Evolutionary conservation across 2,329 filamentous ascomycete genomes (phyloP).

Genomic region (Apiospora sp.): DNA sequence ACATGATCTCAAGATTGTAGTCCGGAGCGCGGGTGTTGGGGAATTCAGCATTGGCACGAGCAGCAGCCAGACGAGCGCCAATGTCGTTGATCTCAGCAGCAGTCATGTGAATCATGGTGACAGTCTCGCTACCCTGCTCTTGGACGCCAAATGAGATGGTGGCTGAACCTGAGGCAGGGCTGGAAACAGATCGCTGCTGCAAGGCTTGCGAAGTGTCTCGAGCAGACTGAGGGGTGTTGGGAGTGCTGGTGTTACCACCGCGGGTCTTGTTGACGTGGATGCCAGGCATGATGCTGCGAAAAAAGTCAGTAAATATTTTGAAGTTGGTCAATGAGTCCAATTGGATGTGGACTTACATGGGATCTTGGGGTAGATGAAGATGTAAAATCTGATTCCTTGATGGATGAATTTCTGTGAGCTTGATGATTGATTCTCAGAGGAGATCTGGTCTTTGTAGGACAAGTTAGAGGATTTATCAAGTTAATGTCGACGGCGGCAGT

Average conservation of each 20-base stretch:
- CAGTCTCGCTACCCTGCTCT: neutral
- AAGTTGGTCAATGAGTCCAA: neutral
- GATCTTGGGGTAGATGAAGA: neutral
- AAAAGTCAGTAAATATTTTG: neutral
- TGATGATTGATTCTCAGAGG: neutral
- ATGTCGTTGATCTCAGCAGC: constrained; percentile 24
- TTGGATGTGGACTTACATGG: neutral
- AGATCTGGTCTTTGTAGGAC: neutral
- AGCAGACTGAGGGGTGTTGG: neutral
- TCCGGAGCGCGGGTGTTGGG: constrained; percentile 41
- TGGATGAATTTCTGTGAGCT: neutral
- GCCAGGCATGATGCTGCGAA: neutral
- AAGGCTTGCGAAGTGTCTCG: neutral
- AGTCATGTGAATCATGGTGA: constrained; percentile 8
- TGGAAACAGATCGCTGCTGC: neutral
- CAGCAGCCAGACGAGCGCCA: constrained; percentile 35
- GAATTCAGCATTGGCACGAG: constrained; percentile 44
- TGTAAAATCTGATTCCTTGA: neutral
- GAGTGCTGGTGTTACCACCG: neutral
- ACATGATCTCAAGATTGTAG: constrained; percentile 37
- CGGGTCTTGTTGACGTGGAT: neutral
- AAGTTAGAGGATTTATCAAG: neutral
- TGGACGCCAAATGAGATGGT: neutral
- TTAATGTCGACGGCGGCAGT: neutral
- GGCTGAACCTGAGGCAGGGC: neutral